Evolutionary conservation across 2,329 filamentous ascomycete species (phyloP), one percentile per base, ranked within the genome.

Genomic region (Penicillium sp.): DNA sequence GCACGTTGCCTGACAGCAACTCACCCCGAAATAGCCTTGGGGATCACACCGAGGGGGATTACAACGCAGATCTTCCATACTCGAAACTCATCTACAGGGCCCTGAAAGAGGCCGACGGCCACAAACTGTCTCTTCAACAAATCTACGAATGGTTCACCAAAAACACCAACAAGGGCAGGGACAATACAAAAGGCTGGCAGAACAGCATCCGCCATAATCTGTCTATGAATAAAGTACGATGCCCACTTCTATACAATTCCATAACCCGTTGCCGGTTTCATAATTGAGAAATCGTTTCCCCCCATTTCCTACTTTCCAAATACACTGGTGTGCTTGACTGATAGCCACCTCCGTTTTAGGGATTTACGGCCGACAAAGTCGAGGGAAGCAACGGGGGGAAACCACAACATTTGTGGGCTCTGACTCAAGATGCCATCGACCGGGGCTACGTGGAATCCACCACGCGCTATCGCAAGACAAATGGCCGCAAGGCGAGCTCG

Each of bases 171-270:
- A 96, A 94, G 70, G 84, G 83, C 4, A 83, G 79, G 46, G 79
- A 80, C 41, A 68, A 72, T 16, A 79, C 78, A 11, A 87, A 85
- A 62, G 92, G 92, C 9, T 97, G 92, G 92, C 88, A 92, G 73
- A 97, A 96, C 71, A 95, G 90, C 68, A 95, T 97, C 58, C 84
- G 92, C 2, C 92, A 97, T 70, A 97, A 97, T 62, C 77, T 97
- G 7, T 96, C 90, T 43, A 96, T 97, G 92, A 97, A 97, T 63
- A 81, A 81, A 54, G 92, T 96, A 83, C 74, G 84, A 78, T 14
- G 41, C 48, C 25, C 13, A 20, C 42, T 28, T 24, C 39, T 24
- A 18, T 25, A 27, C 25, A 11, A 28, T 55, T 53, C 11, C 28
- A 22, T 20, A 9, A 14, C 27, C 16, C 27, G 10, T 20, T 30